Conservation (phyloP, 192 early-diverging fungal species). For the Hyaloraphidium curvatum region DNA sequence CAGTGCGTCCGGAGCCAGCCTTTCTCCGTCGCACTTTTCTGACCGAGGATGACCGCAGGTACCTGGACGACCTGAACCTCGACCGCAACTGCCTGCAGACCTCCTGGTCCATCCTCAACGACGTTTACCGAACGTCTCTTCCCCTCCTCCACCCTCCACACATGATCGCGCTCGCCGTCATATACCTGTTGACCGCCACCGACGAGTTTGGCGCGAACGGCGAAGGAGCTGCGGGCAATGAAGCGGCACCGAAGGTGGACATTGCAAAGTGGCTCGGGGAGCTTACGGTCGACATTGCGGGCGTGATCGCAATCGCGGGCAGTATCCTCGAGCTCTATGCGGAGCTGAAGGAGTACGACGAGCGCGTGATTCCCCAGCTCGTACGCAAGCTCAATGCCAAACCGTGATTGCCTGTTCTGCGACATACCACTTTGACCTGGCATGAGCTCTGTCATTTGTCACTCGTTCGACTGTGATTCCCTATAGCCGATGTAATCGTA, state of each 20-base stretch:
- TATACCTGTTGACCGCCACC: constrained; percentile 36
- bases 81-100: constrained; percentile 20
- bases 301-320: constrained; percentile 22
- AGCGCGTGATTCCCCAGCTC: too few relatives aligned
- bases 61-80: constrained; percentile 14
- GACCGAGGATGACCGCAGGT: constrained; percentile 6
- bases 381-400: too few relatives aligned
- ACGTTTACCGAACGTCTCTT: constrained; percentile 60
- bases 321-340: constrained; percentile 6
- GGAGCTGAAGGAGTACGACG: too few relatives aligned
- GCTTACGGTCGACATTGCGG: constrained; percentile 58
- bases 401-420: background rate
- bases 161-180: constrained; percentile 61
- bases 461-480: too few relatives aligned
- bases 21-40: background rate
- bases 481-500: too few relatives aligned
- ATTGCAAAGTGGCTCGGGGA: constrained; percentile 63
- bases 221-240: constrained; percentile 4
- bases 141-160: constrained; percentile 73
- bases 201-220: constrained; percentile 4
- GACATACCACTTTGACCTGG: too few relatives aligned
- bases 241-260: constrained; percentile 22
- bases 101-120: constrained; percentile 58
- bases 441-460: too few relatives aligned
- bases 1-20: background rate